These are phyloP conservation scores for Ogataea paraovalis DNA, from an alignment of 805 yeast species.

Conservation along the genomic window DNA sequence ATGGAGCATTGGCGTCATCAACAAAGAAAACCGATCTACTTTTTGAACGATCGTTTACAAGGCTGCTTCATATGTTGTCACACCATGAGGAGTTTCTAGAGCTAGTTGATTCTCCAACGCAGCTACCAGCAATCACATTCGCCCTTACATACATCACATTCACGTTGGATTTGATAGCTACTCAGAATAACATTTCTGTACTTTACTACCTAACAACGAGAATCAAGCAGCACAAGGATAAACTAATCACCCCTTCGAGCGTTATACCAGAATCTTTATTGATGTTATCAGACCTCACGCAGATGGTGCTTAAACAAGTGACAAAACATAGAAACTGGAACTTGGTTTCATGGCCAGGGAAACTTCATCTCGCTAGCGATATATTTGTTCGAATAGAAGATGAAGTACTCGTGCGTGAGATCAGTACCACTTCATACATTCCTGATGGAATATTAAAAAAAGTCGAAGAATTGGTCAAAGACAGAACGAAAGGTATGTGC, in stretches of 20 bases:
- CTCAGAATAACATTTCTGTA: slow-evolving; percentile 63
- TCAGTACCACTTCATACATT: slow-evolving; percentile 53
- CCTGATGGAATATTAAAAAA: slow-evolving; percentile 42
- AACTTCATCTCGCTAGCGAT: slow-evolving; percentile 65
- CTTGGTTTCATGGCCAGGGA: slow-evolving; percentile 79
- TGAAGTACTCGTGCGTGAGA: slow-evolving; percentile 52
- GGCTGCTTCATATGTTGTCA: slow-evolving; percentile 66
- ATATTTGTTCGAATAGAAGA: slow-evolving; percentile 58
- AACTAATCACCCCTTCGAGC: slow-evolving; percentile 17
- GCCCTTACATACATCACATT: slow-evolving; percentile 58
- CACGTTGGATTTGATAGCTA: slow-evolving; percentile 56
- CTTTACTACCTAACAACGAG: slow-evolving; percentile 74
- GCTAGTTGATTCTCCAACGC: slow-evolving; percentile 23
- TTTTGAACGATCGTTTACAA: slow-evolving; percentile 63
- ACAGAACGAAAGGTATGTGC: slow-evolving; percentile 5
- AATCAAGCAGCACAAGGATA: slow-evolving; percentile 72
- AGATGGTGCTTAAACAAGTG: slow-evolving; percentile 55
- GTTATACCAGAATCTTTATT: slow-evolving; percentile 42
- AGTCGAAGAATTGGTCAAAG: slow-evolving; percentile 31
- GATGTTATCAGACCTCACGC: slow-evolving; percentile 68
- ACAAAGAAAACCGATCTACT: slow-evolving; percentile 37
- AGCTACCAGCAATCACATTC: slow-evolving; percentile 44
- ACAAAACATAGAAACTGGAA: slow-evolving; percentile 63
- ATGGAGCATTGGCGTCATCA: background rate
- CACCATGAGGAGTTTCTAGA: slow-evolving; percentile 67